A percentile compares a stretch with the other conserved stretches of the same genome.
These are phyloP conservation scores for Yamadazyma olivae DNA, from an alignment of 805 yeast genomes.

Conservation along the genomic window DNA sequence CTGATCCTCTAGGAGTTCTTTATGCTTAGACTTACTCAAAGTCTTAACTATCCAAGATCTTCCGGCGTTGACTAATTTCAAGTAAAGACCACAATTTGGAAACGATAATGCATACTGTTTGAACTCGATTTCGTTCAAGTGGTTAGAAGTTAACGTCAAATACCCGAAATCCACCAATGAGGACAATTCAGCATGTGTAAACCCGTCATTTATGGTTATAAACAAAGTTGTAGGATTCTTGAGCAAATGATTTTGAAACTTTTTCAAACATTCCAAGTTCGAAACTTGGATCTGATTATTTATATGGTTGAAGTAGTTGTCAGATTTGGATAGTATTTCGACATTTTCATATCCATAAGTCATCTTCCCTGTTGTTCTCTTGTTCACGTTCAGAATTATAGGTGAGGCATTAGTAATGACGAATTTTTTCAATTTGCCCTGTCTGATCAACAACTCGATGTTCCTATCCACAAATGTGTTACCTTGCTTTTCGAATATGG, in stretches of 20 bases:
- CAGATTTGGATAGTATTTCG: constrained; percentile 31
- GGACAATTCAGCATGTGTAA: constrained; percentile 25
- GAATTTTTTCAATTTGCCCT: constrained; percentile 36
- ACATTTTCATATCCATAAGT: constrained; percentile 44
- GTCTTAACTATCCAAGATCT: constrained; percentile 42
- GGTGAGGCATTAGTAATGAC: constrained; percentile 45
- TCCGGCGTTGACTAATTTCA: constrained; percentile 44
- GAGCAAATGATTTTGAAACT: constrained; percentile 19
- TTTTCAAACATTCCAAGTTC: constrained; percentile 14
- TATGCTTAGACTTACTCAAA: constrained; percentile 33
- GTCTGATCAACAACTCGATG: constrained; percentile 33
- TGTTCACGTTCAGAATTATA: constrained; percentile 36
- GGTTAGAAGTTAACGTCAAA: constrained; percentile 44
- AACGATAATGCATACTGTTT: constrained; percentile 41
- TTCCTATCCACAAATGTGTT: constrained; percentile 49
- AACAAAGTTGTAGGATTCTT: constrained; percentile 27
- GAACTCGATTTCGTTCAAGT: constrained; percentile 38
- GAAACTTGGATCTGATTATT: constrained; percentile 9
- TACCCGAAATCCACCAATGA: constrained; percentile 39
- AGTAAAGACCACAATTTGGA: constrained; percentile 50
- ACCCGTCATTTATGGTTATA: constrained; percentile 18
- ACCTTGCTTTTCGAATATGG: constrained; percentile 43
- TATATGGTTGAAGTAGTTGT: constrained; percentile 20
- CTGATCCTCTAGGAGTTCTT: constrained; percentile 42
- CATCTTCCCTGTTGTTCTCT: constrained; percentile 31